phyloP scores from a whole-genome alignment of 2,329 filamentous ascomycete genomes.

The Epicoccum sorghinum region DNA sequence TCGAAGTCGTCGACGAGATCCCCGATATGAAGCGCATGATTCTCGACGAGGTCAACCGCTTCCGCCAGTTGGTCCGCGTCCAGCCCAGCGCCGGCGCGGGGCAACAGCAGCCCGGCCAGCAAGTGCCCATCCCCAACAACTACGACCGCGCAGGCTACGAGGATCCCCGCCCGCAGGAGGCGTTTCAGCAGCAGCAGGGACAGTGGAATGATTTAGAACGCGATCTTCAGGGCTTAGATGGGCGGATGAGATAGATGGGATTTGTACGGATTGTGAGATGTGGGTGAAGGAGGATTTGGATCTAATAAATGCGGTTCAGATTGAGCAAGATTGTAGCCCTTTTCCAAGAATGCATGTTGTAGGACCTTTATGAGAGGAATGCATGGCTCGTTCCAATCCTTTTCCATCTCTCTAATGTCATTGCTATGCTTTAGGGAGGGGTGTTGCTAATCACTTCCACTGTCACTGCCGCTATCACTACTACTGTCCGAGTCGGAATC shows the following conservation, averaged over 20 bases:
- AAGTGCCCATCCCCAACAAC: constrained; percentile 68
- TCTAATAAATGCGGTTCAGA: too few species aligned
- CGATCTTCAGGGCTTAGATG: constrained; percentile 56
- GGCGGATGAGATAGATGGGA: constrained; percentile 24
- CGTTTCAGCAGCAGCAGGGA: constrained; percentile 49
- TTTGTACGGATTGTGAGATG: too few species aligned
- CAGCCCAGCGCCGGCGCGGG: constrained; percentile 43
- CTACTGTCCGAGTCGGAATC: constrained; percentile 10
- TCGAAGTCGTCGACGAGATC: constrained; percentile 96
- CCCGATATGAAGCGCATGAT: constrained; percentile 97
- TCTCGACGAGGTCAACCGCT: constrained; percentile 87
- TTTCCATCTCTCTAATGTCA: too few species aligned
- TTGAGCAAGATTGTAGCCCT: not conserved
- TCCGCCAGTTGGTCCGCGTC: constrained; percentile 67
- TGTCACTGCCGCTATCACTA: constrained; percentile 27
- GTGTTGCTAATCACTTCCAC: not conserved
- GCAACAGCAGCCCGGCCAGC: constrained; percentile 49
- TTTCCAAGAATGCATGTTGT: too few species aligned
- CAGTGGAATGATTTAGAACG: constrained; percentile 51
- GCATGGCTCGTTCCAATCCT: too few species aligned
- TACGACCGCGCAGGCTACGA: constrained; percentile 64
- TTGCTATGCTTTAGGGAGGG: too few species aligned
- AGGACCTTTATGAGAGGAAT: too few species aligned
- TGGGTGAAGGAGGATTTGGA: too few species aligned
- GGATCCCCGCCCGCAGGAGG: constrained; percentile 67